A percentile compares a stretch with the other conserved stretches of the same genome.
Evolutionary conservation across 192 early-diverging fungal genomes (phyloP).

Genomic region (Dissophora ornata): DNA sequence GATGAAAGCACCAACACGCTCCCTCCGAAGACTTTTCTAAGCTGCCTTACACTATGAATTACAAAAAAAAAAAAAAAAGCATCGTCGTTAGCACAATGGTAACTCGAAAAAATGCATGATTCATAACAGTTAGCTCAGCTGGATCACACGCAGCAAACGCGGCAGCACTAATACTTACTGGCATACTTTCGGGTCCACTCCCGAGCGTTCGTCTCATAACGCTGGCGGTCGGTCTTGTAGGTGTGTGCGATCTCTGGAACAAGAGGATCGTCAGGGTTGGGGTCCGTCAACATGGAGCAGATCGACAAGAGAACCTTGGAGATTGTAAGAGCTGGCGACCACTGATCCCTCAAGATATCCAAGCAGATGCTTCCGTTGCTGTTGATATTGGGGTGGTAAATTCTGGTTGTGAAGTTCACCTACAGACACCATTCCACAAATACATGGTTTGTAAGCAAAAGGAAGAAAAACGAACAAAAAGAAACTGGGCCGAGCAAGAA

Average conservation of each 20-base stretch:
- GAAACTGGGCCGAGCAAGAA: background rate
- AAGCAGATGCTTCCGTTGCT: slow-evolving; percentile 97
- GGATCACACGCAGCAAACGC: too few relatives aligned
- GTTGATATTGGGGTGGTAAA: slow-evolving; percentile 99
- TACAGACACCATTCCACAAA: slow-evolving; percentile 21
- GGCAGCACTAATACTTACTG: slow-evolving; percentile 52
- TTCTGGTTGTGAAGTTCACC: slow-evolving; percentile 95
- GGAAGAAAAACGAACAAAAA: background rate
- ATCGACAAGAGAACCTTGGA: slow-evolving; percentile 99
- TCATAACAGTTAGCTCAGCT: too few relatives aligned
- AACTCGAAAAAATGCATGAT: too few relatives aligned
- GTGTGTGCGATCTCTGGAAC: slow-evolving; percentile 98
- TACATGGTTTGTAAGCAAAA: background rate
- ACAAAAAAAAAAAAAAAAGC: background rate
- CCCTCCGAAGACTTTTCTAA: background rate
- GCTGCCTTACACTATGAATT: slow-evolving; percentile 31
- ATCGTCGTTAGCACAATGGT: too few relatives aligned
- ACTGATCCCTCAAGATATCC: slow-evolving; percentile 98
- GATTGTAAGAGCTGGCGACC: slow-evolving; percentile 98
- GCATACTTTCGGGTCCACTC: slow-evolving; percentile 97
- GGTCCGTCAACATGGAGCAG: slow-evolving; percentile 98
- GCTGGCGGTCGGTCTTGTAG: slow-evolving; percentile 93
- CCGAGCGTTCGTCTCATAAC: slow-evolving; percentile 89
- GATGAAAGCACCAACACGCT: slow-evolving; percentile 20
- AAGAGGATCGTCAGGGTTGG: slow-evolving; percentile 97